Conservation (phyloP, 2,329 filamentous ascomycete genomes). For the Stagonosporopsis cucurbitacearum region DNA sequence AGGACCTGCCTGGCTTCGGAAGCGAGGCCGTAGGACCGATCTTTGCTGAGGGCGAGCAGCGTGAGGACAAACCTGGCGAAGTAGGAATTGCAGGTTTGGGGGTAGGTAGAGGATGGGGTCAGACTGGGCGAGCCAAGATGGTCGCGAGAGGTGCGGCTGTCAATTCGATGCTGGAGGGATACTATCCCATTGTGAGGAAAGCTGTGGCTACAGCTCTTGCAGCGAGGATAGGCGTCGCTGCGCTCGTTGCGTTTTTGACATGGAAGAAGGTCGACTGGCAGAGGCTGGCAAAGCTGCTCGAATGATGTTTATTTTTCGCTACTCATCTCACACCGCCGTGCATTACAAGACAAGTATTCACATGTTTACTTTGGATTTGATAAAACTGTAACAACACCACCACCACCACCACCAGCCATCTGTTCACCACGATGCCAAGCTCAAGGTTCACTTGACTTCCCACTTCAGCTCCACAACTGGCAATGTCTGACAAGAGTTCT, state of each 20-base stretch:
- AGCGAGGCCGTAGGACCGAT: conserved; percentile 32
- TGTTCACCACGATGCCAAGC: not conserved
- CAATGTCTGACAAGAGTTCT: not conserved
- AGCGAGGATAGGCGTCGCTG: conserved; percentile 41
- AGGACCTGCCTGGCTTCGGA: conserved; percentile 34
- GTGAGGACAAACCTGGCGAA: conserved; percentile 48
- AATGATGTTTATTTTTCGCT: not conserved
- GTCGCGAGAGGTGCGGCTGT: conserved; percentile 51
- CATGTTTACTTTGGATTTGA: not conserved
- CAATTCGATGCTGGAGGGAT: conserved; percentile 59
- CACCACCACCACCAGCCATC: not conserved
- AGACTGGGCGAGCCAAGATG: conserved; percentile 46
- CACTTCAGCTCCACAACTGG: conserved; percentile 1
- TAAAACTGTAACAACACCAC: not conserved
- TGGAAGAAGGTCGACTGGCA: conserved; percentile 28
- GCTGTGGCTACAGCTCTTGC: conserved; percentile 55
- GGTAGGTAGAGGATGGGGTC: conserved; percentile 50
- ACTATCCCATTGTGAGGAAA: conserved; percentile 58
- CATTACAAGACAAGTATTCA: not conserved
- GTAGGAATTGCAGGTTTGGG: conserved; percentile 55
- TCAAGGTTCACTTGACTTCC: conserved; percentile 3
- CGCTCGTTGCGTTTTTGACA: conserved; percentile 28
- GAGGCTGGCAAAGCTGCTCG: not conserved
- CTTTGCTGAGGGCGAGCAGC: conserved; percentile 22
- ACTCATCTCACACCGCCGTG: not conserved